Percentiles rank a stretch among this genome's conserved stretches.
Conservation (phyloP, 2,329 filamentous ascomycete species). For the Neospermospora avenae region DNA sequence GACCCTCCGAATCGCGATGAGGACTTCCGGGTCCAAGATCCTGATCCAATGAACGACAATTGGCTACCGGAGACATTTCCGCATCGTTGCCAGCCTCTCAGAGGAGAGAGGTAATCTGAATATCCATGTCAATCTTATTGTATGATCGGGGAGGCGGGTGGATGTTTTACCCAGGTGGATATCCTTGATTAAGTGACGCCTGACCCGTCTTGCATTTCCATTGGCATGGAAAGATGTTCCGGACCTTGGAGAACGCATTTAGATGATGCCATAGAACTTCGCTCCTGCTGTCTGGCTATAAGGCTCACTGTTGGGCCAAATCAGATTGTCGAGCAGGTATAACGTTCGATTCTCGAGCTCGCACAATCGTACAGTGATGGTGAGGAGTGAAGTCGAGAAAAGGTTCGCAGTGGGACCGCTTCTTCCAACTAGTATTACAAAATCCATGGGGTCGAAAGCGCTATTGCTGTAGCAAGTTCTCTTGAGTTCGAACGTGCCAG, state of each 20-base stretch:
- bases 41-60: not conserved
- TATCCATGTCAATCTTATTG: not conserved
- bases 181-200: not conserved
- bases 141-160: not conserved
- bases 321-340: too few relatives aligned
- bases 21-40: not conserved
- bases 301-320: too few relatives aligned
- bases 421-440: not conserved
- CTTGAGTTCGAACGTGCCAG: not conserved
- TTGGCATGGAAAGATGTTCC: not conserved
- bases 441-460: not conserved
- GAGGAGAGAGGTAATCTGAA: not conserved
- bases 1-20: constrained; percentile 21
- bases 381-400: too few relatives aligned
- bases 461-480: not conserved
- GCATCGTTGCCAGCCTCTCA: not conserved
- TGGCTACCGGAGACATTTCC: not conserved
- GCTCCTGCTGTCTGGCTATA: too few relatives aligned
- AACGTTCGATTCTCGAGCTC: too few relatives aligned
- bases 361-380: too few relatives aligned
- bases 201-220: not conserved
- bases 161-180: not conserved
- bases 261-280: too few relatives aligned
- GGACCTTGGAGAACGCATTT: not conserved
- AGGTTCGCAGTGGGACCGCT: not conserved